Percentiles rank a stretch among this genome's conserved stretches.
Evolutionary conservation across 2,329 filamentous ascomycete genomes (phyloP).

Genomic region (Phyllosticta paracitricarpa): DNA sequence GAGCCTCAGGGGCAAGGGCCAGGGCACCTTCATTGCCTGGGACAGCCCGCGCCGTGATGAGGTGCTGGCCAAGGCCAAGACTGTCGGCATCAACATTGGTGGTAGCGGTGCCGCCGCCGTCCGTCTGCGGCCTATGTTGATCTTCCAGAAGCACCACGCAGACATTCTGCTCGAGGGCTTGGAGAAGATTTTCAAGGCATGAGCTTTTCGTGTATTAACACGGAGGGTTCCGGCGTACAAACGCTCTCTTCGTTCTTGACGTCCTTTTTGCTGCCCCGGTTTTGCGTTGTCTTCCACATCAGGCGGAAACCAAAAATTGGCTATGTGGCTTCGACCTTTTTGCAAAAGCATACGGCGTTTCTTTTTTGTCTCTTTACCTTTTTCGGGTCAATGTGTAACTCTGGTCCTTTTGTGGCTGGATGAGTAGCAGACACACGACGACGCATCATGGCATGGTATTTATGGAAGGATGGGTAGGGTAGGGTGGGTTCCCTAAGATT

Average conservation of each 20-base stretch:
- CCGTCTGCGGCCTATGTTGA: slow-evolving; percentile 76
- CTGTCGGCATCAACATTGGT: slow-evolving; percentile 75
- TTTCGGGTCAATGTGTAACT: not conserved
- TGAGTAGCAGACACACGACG: not conserved
- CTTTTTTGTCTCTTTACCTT: not conserved
- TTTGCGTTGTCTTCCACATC: not conserved
- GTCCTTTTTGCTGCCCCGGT: not conserved
- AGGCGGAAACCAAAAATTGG: not conserved
- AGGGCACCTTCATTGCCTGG: slow-evolving; percentile 89
- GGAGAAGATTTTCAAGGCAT: slow-evolving; percentile 59
- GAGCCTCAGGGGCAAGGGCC: slow-evolving; percentile 78
- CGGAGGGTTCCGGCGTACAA: not conserved
- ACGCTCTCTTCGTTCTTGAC: not conserved
- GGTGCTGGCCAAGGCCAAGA: slow-evolving; percentile 70
- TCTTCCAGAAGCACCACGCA: slow-evolving; percentile 85
- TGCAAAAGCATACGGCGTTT: not conserved
- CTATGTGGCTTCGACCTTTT: not conserved
- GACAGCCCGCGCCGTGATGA: slow-evolving; percentile 72
- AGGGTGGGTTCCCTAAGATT: not conserved
- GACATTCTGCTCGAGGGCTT: slow-evolving; percentile 71
- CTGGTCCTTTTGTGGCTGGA: not conserved
- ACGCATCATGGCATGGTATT: not conserved
- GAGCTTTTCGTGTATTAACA: not conserved
- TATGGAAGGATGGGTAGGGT: not conserved
- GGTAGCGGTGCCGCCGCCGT: slow-evolving; percentile 69